These are phyloP conservation scores for Parathielavia appendiculata DNA, from an alignment of 495 filamentous ascomycete genomes.

Conservation along the genomic window DNA sequence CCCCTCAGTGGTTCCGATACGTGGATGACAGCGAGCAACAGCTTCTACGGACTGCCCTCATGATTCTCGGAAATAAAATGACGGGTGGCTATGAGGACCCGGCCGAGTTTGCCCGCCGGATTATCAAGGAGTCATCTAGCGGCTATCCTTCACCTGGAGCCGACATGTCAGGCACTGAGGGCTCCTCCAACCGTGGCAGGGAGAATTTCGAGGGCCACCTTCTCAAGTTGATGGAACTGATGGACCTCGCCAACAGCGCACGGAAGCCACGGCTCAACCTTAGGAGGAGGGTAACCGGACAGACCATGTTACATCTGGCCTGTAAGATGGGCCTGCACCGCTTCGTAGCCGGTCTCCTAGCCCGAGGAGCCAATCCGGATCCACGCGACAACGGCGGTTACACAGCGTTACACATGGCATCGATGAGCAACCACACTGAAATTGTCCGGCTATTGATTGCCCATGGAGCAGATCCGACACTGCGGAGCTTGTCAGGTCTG, in stretches of 20 bases:
- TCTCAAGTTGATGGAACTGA: conserved; percentile 66
- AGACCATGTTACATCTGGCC: conserved; percentile 78
- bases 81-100: conserved; percentile 49
- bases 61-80: conserved; percentile 53
- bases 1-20: conserved; percentile 63
- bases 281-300: conserved; percentile 52
- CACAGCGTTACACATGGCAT: conserved; percentile 77
- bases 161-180: conserved; percentile 14
- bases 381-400: conserved; percentile 74
- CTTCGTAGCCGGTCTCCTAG: conserved; percentile 74
- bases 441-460: conserved; percentile 71
- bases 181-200: conserved; percentile 10
- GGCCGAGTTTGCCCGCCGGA: conserved; percentile 48
- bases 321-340: conserved; percentile 69
- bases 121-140: conserved; percentile 37
- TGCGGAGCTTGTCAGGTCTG: conserved; percentile 65
- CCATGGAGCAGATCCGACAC: conserved; percentile 63
- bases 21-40: conserved; percentile 73
- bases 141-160: conserved; percentile 21
- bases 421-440: conserved; percentile 67
- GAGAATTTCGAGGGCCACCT: conserved; percentile 60
- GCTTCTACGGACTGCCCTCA: conserved; percentile 56
- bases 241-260: conserved; percentile 71
- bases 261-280: conserved; percentile 61
- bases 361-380: conserved; percentile 73